Evolutionary conservation across 2,329 filamentous ascomycete genomes (phyloP).

Genomic region (Xylariaceae sp.): DNA sequence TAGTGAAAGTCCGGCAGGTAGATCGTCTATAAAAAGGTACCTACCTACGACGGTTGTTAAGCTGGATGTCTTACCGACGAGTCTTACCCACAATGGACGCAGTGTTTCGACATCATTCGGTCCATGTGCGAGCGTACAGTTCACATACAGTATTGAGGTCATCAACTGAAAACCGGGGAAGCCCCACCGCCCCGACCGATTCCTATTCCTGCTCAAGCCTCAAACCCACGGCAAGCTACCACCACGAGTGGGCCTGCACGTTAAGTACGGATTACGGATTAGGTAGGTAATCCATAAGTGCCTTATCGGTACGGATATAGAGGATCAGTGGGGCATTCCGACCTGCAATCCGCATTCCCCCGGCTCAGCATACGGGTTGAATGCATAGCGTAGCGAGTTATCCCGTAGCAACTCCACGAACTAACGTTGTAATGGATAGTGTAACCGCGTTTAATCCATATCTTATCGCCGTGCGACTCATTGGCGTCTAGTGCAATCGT

Average conservation of each 20-base stretch:
- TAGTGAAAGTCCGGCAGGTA: neutral
- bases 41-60: neutral
- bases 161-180: no score
- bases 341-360: neutral
- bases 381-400: no score
- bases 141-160: no score
- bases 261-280: neutral
- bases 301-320: neutral
- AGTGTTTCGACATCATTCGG: neutral
- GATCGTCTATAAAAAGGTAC: neutral
- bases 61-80: no score
- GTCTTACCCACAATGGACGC: no score
- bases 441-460: neutral
- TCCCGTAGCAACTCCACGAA: neutral
- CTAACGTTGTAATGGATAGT: neutral
- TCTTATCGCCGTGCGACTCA: constrained; percentile 12
- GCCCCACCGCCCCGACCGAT: no score
- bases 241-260: no score
- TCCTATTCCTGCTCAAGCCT: no score
- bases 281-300: neutral
- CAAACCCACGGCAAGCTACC: no score
- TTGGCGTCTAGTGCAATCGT: constrained; percentile 1
- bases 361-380: neutral
- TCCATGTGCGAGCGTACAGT: neutral
- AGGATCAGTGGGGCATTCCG: neutral